These are phyloP conservation scores for Stylonectria norvegica DNA, from an alignment of 2,329 filamentous ascomycete genomes.

Conservation along the genomic window DNA sequence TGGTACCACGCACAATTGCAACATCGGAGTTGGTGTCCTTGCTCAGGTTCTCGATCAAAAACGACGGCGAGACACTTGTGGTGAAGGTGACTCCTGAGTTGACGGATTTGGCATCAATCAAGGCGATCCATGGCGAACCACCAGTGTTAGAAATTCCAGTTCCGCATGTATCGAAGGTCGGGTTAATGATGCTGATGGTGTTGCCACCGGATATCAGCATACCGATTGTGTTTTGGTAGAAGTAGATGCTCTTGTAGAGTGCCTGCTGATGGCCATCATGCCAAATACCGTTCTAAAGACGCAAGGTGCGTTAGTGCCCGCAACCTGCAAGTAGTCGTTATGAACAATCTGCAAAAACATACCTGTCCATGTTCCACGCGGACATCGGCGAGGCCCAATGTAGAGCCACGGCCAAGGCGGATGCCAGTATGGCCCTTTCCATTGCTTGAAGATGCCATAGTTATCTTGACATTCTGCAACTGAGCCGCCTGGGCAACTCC, in stretches of 20 bases:
- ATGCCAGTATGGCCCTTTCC: slow-evolving; percentile 42
- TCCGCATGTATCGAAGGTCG: slow-evolving; percentile 40
- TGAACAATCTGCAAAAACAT: not conserved
- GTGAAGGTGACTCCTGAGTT: slow-evolving; percentile 41
- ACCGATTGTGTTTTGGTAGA: slow-evolving; percentile 40
- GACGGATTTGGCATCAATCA: slow-evolving; percentile 39
- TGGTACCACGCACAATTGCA: slow-evolving; percentile 31
- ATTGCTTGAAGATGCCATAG: slow-evolving; percentile 35
- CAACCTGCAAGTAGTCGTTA: too few relatives aligned
- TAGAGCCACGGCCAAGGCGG: slow-evolving; percentile 38
- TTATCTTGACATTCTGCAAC: slow-evolving; percentile 42
- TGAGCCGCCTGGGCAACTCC: slow-evolving; percentile 43
- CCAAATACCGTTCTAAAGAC: slow-evolving; percentile 41
- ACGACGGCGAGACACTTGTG: slow-evolving; percentile 37
- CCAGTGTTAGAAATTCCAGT: slow-evolving; percentile 36
- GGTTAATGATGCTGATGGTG: slow-evolving; percentile 39
- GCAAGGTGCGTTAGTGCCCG: too few relatives aligned
- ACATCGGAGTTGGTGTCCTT: slow-evolving; percentile 39
- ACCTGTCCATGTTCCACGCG: slow-evolving; percentile 36
- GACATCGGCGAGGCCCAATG: slow-evolving; percentile 39
- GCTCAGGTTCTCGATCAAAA: slow-evolving; percentile 42
- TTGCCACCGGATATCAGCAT: slow-evolving; percentile 29
- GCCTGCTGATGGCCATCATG: slow-evolving; percentile 43
- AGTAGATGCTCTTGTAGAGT: slow-evolving; percentile 42
- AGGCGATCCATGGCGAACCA: slow-evolving; percentile 38